Evolutionary conservation across 2,329 filamentous ascomycete genomes (phyloP).

Genomic region (Aspergillus unguis): DNA sequence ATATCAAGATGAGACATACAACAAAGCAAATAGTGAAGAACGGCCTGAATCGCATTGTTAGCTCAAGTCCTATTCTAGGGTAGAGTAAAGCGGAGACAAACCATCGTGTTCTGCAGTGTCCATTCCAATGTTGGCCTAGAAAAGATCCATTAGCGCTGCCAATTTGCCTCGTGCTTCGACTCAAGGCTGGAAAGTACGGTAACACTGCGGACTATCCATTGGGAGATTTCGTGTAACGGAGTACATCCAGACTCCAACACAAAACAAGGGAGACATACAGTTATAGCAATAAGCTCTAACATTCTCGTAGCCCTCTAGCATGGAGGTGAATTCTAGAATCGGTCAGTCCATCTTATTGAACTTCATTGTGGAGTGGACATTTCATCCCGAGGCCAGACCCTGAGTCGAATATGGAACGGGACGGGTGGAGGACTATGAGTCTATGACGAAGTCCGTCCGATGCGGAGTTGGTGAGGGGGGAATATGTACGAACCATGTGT

Average conservation of each 20-base stretch:
- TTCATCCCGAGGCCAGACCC: too few species aligned
- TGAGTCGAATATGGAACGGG: not conserved
- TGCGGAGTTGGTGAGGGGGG: not conserved
- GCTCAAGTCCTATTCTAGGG: not conserved
- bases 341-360: not conserved
- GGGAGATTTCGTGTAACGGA: not conserved
- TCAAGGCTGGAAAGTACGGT: too few species aligned
- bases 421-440: conserved; percentile 1
- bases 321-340: conserved; percentile 42
- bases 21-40: conserved; percentile 48
- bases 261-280: conserved; percentile 29
- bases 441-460: conserved; percentile 2
- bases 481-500: conserved; percentile 34
- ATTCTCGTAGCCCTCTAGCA: conserved; percentile 45
- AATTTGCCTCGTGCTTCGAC: too few species aligned
- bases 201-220: too few species aligned
- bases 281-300: conserved; percentile 47
- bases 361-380: not conserved
- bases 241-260: not conserved
- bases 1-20: conserved; percentile 23
- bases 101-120: conserved; percentile 44
- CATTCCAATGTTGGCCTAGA: conserved; percentile 44
- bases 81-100: conserved; percentile 19
- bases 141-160: not conserved
- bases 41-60: conserved; percentile 28